Evolutionary conservation across 2,329 filamentous ascomycete species (phyloP), one percentile per base, ranked within the genome.

Genomic region (Epichloe uncinata): DNA sequence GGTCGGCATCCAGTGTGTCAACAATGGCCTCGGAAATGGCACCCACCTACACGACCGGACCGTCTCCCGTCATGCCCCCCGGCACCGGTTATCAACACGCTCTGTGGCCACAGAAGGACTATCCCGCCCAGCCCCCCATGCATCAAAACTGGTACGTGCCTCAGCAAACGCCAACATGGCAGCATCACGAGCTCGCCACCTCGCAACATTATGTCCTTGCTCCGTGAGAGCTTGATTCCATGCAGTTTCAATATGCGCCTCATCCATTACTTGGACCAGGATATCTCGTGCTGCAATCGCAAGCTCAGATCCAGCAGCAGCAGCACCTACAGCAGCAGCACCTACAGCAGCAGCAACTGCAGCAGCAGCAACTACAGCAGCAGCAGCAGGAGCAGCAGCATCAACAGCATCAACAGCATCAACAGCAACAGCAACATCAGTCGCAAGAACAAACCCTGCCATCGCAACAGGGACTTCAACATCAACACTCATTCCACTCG

Each of bases 241-340:
- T 43, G 45, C 49, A 48, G 13, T 52, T 46, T 30, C 48, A 47
- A 26, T 52, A 52, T 42, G 51, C 40, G 12, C 48, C 51, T 20
- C 51, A 53, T 18, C 51, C 51, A 2, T 30, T 50, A 12, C 12
- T 53, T 26, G 51, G 51, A n/a, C 51, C 51, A 3, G 51, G 51
- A n/a, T 53, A 49, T 20, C 38, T 53, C n/a, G 51, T 50, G 4
- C 34, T 53, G 33, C 48, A 53, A 20, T 48, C 51, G 5, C 45
- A 33, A 15, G 34, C 45, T 13, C 51, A 45, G 26, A 35, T 48
- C 26, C 51, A 50, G 37, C 20, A 20, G 5, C 51, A 50, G 37
- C 51, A 50, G 37, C 48, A 44, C 2, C 22, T 40, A 13, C 35
- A 41, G 18, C 47, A 46, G 26, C n/a, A n/a, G n/a, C n/a, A n/a